phyloP scores from a whole-genome alignment of 441 rosid genomes.

The Monsonia emarginata region DNA sequence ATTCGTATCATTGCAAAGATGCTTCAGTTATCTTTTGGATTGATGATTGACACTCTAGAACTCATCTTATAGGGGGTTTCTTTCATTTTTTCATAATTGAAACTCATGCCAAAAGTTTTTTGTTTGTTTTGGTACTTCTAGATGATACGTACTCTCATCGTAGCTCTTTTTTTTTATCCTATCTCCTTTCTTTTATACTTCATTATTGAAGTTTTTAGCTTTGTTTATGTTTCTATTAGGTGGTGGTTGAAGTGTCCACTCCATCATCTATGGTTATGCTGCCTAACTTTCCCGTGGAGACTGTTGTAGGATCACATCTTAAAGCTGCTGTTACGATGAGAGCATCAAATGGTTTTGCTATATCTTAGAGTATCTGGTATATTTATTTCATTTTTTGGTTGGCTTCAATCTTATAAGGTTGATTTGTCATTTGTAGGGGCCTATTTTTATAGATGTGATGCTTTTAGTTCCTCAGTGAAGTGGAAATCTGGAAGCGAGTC shows the following conservation, averaged over 20 bases:
- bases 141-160: neutral
- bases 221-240: constrained; percentile 30
- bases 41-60: neutral
- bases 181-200: neutral
- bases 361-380: constrained; percentile 17
- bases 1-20: neutral
- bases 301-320: constrained; percentile 71
- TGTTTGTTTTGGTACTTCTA: neutral
- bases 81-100: neutral
- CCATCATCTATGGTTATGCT: constrained; percentile 75
- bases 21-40: neutral
- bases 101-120: neutral
- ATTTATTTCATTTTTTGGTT: constrained; percentile 15
- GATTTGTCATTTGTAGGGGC: constrained; percentile 45
- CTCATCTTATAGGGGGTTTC: neutral
- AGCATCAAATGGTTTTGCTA: constrained; percentile 53
- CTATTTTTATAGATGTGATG: constrained; percentile 65
- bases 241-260: constrained; percentile 66
- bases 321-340: constrained; percentile 78
- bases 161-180: neutral
- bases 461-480: constrained; percentile 53
- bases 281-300: constrained; percentile 74
- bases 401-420: constrained; percentile 22
- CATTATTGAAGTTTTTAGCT: neutral
- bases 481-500: constrained; percentile 79